phyloP scores from a whole-genome alignment of 768 basidiomycete genomes.

The Cantharellus cinnabarinus region DNA sequence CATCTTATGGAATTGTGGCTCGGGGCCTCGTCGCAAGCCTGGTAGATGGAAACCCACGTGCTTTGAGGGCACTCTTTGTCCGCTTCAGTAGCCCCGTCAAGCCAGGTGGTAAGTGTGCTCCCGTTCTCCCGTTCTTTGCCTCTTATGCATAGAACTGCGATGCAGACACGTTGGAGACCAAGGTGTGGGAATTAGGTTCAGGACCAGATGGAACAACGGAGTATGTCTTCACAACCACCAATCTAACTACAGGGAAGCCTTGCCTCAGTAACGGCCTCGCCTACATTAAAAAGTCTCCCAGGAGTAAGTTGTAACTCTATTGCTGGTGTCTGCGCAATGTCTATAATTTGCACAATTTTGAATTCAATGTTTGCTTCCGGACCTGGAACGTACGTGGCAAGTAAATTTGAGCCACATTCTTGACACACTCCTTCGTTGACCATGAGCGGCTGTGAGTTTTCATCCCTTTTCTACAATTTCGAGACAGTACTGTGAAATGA shows the following conservation, averaged over 20 bases:
- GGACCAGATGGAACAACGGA: conserved; percentile 39
- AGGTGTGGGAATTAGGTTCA: conserved; percentile 55
- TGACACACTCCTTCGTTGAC: background rate
- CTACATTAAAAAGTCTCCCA: conserved; percentile 33
- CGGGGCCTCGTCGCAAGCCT: conserved; percentile 48
- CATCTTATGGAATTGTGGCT: conserved; percentile 64
- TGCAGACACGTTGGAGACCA: conserved; percentile 45
- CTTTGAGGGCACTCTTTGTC: conserved; percentile 47
- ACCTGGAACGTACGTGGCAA: background rate
- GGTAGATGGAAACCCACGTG: conserved; percentile 36
- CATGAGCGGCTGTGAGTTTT: conserved; percentile 2
- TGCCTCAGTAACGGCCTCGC: conserved; percentile 40
- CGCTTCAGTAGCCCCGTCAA: conserved; percentile 70
- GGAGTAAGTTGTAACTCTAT: conserved; percentile 22
- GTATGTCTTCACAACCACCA: conserved; percentile 41
- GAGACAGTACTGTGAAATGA: conserved; percentile 93
- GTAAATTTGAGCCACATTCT: background rate
- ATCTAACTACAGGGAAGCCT: conserved; percentile 35
- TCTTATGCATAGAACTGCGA: background rate
- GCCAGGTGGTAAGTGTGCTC: conserved; percentile 33
- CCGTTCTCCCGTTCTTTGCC: background rate
- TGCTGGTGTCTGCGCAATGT: no score
- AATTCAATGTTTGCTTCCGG: background rate
- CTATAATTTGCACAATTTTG: no score
- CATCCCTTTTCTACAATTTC: background rate